Conservation (phyloP, 345 rosid genomes). For the Acer yangbiense region DNA sequence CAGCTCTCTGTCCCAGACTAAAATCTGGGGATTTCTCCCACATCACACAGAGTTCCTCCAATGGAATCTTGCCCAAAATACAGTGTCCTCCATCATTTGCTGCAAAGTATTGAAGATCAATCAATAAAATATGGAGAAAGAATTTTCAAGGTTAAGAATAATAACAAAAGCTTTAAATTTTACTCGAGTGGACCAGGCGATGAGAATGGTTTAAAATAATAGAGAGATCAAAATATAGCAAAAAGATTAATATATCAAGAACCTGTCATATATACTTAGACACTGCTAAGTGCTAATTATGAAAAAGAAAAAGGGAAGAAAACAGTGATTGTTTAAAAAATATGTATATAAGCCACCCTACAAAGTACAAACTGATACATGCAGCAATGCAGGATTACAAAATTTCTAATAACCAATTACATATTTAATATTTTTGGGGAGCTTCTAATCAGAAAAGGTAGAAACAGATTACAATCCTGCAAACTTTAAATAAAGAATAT, state of each 20-base stretch:
- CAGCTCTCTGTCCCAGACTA: constrained; percentile 82
- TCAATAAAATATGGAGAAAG: constrained; percentile 18
- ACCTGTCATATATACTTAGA: not conserved
- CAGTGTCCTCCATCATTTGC: constrained; percentile 86
- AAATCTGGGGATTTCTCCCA: constrained; percentile 87
- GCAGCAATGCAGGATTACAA: no score
- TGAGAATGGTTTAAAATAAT: no score
- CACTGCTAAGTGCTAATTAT: not conserved
- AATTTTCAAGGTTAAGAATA: not conserved
- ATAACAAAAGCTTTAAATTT: not conserved
- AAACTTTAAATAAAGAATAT: no score
- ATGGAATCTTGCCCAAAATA: constrained; percentile 74
- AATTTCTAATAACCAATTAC: no score
- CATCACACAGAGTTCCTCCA: constrained; percentile 63
- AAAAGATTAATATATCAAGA: not conserved
- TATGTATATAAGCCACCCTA: not conserved
- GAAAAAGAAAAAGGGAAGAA: not conserved
- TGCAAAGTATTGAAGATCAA: constrained; percentile 27
- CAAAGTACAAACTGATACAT: not conserved
- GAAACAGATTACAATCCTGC: no score
- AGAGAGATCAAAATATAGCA: not conserved
- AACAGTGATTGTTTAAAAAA: not conserved
- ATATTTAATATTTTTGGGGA: no score
- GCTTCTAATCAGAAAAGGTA: no score
- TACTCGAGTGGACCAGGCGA: not conserved